Base-by-base conservation (phyloP, 129 eudicot genomes). In the Helianthus tuberosus region DNA sequence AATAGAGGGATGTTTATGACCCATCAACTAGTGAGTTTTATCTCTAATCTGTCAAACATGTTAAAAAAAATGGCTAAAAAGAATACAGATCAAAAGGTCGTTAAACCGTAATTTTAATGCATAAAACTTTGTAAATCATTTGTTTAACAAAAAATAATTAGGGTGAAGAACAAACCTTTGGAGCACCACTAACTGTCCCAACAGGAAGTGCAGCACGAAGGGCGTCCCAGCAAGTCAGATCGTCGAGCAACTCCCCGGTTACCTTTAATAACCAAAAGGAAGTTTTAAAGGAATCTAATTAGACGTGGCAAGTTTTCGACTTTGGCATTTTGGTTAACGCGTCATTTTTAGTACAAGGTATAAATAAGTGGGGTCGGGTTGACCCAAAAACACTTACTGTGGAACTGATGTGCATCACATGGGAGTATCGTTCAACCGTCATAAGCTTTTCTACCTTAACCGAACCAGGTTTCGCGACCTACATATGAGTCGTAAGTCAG, bases 391-490 rank as follows among this genome's bases (percentile, higher is more conserved):
- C 43, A 5, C 94, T 88, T 79, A 91, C 96, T 70, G 96, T 91
- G 66, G 97, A 91, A 81, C 97, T 91, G 67, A 89, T 91, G 79
- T 92, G 97, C 96, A 92, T 92, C 81, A 92, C 97, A 69, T 92
- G 97, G 55, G 96, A 89, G 73, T 86, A 92, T 20, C 91, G 86
- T 57, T 89, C 96, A 72, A 91, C 60, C 16, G 78, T 83, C 97
- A 91, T 91, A 12, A 86, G 90, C 84, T 86, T 86, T 73, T 92
- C 97, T 53, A 92, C 96, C 0, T 89, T 83, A 47, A 89, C 96
- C 9, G 97, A 84, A 57, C 97, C 97, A 48, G 88, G 54, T 83
- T 89, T 92, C 11, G 93, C 74, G 52, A 92, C 96, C 97, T 91
- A 78, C 74, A 77, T 66, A 41, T 52, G 66, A 17, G 68, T 47